phyloP scores from a whole-genome alignment of 495 filamentous ascomycete genomes.

The Podospora fimiseda region DNA sequence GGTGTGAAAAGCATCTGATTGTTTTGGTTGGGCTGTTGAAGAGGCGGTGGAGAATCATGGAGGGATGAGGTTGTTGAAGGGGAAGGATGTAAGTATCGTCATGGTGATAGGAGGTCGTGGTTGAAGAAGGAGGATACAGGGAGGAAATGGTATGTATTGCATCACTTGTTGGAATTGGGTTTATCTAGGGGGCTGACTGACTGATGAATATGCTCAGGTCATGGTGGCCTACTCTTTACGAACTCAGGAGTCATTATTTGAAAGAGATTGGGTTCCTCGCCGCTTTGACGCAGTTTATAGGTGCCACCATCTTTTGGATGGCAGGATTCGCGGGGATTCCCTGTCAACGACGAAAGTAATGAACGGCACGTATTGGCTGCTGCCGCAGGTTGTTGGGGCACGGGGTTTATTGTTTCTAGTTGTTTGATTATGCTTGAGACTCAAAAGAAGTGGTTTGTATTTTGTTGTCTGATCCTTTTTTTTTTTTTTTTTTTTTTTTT shows the following conservation, averaged over 20 bases:
- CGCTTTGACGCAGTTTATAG: slow-evolving; percentile 52
- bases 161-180: no score
- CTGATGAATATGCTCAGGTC: slow-evolving; percentile 33
- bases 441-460: slow-evolving; percentile 51
- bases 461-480: no score
- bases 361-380: slow-evolving; percentile 58
- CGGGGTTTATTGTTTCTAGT: slow-evolving; percentile 55
- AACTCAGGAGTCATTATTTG: slow-evolving; percentile 57
- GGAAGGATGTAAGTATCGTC: slow-evolving; percentile 49
- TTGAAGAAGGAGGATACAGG: not conserved
- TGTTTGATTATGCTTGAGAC: slow-evolving; percentile 64
- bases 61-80: slow-evolving; percentile 22
- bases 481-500: no score
- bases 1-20: slow-evolving; percentile 48
- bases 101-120: slow-evolving; percentile 24
- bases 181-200: no score
- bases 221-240: slow-evolving; percentile 54
- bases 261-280: slow-evolving; percentile 65
- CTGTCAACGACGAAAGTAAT: slow-evolving; percentile 20
- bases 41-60: slow-evolving; percentile 35
- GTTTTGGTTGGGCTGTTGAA: slow-evolving; percentile 67
- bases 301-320: slow-evolving; percentile 64
- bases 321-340: slow-evolving; percentile 54
- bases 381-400: slow-evolving; percentile 63
- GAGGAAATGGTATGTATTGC: not conserved